Conservation (phyloP, 768 basidiomycete genomes). For the Paxillus rubicundulus region DNA sequence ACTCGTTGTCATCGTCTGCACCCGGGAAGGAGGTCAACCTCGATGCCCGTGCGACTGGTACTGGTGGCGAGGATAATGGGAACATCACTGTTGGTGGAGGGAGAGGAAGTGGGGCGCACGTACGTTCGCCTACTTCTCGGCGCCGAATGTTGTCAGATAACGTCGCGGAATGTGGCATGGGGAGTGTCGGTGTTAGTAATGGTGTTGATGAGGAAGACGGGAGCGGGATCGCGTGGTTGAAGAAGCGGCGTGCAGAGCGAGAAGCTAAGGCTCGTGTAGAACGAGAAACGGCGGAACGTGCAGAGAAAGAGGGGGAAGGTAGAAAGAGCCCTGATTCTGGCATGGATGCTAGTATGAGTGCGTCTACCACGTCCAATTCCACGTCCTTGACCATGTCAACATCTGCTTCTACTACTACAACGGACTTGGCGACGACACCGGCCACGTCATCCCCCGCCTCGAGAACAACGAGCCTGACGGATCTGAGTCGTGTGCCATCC, state of each 20-base stretch:
- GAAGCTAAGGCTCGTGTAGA: conserved; percentile 38
- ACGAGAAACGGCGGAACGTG: conserved; percentile 14
- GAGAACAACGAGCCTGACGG: conserved; percentile 17
- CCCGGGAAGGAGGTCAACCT: neutral
- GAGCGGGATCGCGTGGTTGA: conserved; percentile 85
- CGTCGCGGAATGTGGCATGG: conserved; percentile 29
- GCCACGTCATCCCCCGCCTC: conserved; percentile 20
- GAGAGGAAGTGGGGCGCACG: conserved; percentile 11
- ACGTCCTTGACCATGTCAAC: conserved; percentile 23
- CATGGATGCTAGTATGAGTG: conserved; percentile 19
- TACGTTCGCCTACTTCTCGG: conserved; percentile 12
- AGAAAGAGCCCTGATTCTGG: conserved; percentile 21
- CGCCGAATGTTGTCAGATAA: conserved; percentile 15
- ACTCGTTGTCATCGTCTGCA: neutral
- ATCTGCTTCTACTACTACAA: conserved; percentile 12
- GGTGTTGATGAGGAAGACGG: conserved; percentile 69
- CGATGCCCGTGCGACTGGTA: neutral
- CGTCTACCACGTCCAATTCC: conserved; percentile 22
- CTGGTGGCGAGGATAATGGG: conserved; percentile 33
- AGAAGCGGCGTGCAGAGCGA: conserved; percentile 57
- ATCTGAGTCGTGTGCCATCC: conserved; percentile 10
- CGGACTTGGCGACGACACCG: conserved; percentile 13
- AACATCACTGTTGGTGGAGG: conserved; percentile 20
- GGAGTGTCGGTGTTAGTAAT: conserved; percentile 18
- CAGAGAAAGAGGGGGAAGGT: conserved; percentile 16